These are phyloP conservation scores for Asterophora lycoperdoides DNA, from an alignment of 768 basidiomycete species.

Conservation along the genomic window DNA sequence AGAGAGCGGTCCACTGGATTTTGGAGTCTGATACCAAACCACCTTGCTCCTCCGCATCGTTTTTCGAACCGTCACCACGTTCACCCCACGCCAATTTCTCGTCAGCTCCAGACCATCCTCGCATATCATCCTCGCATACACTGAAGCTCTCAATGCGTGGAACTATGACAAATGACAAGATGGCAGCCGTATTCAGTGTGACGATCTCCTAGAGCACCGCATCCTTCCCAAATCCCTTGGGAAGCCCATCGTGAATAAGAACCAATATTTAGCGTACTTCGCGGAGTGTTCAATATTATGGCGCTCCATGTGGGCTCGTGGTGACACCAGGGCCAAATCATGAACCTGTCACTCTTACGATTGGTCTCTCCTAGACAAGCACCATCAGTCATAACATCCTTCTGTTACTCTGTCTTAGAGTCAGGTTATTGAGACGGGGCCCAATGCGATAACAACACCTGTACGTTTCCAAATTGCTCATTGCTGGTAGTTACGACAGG, in stretches of 20 bases:
- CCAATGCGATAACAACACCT: slow-evolving; percentile 29
- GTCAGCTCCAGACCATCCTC: slow-evolving; percentile 30
- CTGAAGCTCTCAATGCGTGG: slow-evolving; percentile 29
- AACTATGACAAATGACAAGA: slow-evolving; percentile 25
- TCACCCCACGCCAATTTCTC: slow-evolving; percentile 28
- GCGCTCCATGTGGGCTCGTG: slow-evolving; percentile 24
- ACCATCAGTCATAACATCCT: no score
- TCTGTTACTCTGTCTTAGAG: slow-evolving; percentile 22
- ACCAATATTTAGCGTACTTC: slow-evolving; percentile 30
- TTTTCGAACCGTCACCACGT: slow-evolving; percentile 6
- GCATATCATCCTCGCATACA: slow-evolving; percentile 30
- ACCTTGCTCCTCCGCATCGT: no score
- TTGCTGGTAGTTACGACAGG: slow-evolving; percentile 13
- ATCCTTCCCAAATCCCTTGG: slow-evolving; percentile 32
- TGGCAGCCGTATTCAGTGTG: slow-evolving; percentile 29
- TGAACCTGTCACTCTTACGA: no score
- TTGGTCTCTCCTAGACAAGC: no score
- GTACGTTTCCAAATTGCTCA: slow-evolving; percentile 16
- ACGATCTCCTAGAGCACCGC: slow-evolving; percentile 30
- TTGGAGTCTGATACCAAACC: no score
- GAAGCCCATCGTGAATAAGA: slow-evolving; percentile 32
- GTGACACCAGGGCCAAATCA: no score
- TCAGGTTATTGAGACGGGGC: slow-evolving; percentile 30
- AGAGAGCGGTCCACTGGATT: no score
- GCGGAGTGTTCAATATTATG: slow-evolving; percentile 22